Conservation (phyloP, 2,329 filamentous ascomycete species). For the Simplicillium sp. region DNA sequence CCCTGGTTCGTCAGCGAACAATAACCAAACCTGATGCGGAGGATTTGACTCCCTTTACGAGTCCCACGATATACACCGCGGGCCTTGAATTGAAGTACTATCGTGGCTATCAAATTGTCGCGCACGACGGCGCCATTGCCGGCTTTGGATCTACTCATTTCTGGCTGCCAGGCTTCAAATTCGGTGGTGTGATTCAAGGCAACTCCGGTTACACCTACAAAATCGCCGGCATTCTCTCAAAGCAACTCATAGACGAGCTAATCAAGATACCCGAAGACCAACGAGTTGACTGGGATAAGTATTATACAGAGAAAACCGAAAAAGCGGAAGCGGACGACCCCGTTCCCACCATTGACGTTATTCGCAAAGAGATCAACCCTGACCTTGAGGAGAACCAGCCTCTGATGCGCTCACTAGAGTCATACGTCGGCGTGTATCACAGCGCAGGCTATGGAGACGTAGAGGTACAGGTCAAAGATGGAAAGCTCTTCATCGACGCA, state of each 20-base stretch:
- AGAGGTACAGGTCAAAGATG: conserved; percentile 10
- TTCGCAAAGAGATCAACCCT: background rate
- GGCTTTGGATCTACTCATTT: conserved; percentile 16
- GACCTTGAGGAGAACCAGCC: background rate
- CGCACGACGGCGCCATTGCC: conserved; percentile 14
- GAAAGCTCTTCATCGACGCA: conserved; percentile 14
- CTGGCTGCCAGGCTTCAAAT: conserved; percentile 15
- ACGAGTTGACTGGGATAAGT: conserved; percentile 4
- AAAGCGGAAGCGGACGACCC: background rate
- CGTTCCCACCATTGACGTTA: background rate
- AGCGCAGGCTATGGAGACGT: conserved; percentile 16
- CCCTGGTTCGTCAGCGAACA: conserved; percentile 11
- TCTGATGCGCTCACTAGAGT: background rate
- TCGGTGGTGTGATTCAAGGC: conserved; percentile 15
- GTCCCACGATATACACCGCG: conserved; percentile 9
- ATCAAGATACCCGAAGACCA: conserved; percentile 2
- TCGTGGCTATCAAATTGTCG: conserved; percentile 11
- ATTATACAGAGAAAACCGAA: background rate
- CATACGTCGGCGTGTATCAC: conserved; percentile 3
- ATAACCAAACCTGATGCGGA: conserved; percentile 8
- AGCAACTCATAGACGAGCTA: conserved; percentile 12
- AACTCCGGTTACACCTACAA: conserved; percentile 12
- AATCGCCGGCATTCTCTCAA: conserved; percentile 9
- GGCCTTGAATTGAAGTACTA: conserved; percentile 15
- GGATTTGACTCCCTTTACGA: conserved; percentile 6